Evolutionary conservation across 2,329 filamentous ascomycete genomes (phyloP), one percentile per base, ranked within the genome.

Genomic region (Apiospora saccharicola): DNA sequence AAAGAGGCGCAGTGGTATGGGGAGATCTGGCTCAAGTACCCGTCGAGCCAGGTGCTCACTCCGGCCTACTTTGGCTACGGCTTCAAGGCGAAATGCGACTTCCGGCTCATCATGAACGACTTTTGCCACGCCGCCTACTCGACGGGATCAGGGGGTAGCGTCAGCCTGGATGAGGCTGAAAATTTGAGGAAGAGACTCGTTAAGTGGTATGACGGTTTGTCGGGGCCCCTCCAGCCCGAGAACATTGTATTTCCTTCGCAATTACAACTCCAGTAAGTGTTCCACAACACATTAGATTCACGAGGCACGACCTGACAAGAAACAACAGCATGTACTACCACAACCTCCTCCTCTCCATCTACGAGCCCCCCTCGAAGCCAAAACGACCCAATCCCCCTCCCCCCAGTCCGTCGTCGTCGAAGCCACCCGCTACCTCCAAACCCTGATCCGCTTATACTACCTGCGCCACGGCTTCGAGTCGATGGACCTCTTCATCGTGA

Each of bases 381-480:
- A 71, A 19, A 47, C 37, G 5, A 37, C 8, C 41, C 26, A 74
- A 3, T 67, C 73, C 53, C 30, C 72, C 3, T 72, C 73, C 69
- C 73, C 75, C 1, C 71, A 73, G 13, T 72, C 73, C 22, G 74
- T 79, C 1, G 75, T 83, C 10, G 51, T 47, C 19, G 73, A 77
- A 1, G 76, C 80, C 4, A 73, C 74, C n/a, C 74, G 75, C 26
- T 75, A 78, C 41, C 74, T 80, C 16, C 80, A 82, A 72, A 82
- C 81, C 2, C 68, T 81, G 6, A 43, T 80, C 3, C 80, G 81
- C 1, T 75, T 82, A 0, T 82, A 82, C 72, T 82, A 80, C 73
- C 77, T 82, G 1, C 78, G 80, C 4, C 80, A 82, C 71, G 79
- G 81, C 12, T 82, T 79, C 51, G 81, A 83, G 51, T 73, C 61